Base-by-base conservation (phyloP, 2,329 filamentous ascomycete genomes). In the Cladophialophora chaetospira region DNA sequence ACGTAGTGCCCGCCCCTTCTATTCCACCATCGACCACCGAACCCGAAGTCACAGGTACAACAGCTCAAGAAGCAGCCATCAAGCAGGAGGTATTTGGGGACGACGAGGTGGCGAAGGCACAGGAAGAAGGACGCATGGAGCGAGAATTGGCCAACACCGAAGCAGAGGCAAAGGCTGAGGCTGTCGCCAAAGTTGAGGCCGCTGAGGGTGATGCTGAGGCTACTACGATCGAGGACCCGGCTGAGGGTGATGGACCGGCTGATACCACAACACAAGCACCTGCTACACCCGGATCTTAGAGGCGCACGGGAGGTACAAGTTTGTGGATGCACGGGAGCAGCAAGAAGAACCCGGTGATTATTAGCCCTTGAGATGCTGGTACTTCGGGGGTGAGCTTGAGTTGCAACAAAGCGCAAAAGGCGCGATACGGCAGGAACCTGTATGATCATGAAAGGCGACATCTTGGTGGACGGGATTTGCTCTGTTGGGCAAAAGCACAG, bases 71-170 rank as follows among this genome's bases (percentile, higher is more conserved):
- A 65, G 49, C 52, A 21, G 65, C 60, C 8, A 49, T 66, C 46
- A 63, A 65, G 25, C 58, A 64, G 28, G 68, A 69, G 55, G 45
- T 61, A 13, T 31, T 54, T 26, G 50, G 62, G 8, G 65, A 68
- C 28, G 58, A 67, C n/a, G 67, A 65, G 42, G 53, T 58, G 5
- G 58, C 57, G 10, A 61, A 64, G 29, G 65, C 68, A 11, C 70
- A 71, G 47, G 66, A 71, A 61, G 69, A 72, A 64, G 68, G 63
- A 5, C 58, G 62, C 3, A 53, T 62, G 29, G 67, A 71, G 55
- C 57, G 55, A 38, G 57, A 63, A 55, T 60, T 62, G 54, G 61
- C 64, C 23, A 67, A 73, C 36, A 61, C 69, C n/a, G 68, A 70
- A 48, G 71, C 53, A 13, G 68, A 70, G 63, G 64, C 65, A 29